Base-by-base conservation (phyloP, 148 eudicot species). In the Amaranthus palmeri region DNA sequence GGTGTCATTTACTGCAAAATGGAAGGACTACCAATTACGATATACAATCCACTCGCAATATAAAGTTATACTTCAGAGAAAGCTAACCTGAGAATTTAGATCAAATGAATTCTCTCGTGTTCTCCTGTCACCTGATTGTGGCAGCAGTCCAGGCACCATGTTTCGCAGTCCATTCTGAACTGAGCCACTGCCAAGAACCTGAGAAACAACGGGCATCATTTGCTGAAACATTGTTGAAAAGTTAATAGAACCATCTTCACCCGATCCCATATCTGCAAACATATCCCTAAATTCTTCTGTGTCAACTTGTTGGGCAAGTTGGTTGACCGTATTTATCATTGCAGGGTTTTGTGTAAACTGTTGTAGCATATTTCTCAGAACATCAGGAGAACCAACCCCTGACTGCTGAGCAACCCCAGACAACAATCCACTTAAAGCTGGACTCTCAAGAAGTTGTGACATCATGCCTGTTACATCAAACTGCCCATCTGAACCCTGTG, bases 171-270 rank as follows among this genome's bases (percentile, higher is more conserved):
- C 82, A 75, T 73, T 68, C 47, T n/a, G 69, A 56, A 71, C 57
- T 8, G 93, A 77, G 64, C 79, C 77, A 51, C 96, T 87, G 51
- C 96, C 85, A 48, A 95, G 84, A 71, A 92, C 97, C 73, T 88
- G 90, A 77, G 98, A 86, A 70, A 95, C 98, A 79, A 95, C 78
- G 56, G 98, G 98, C 98, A 95, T 88, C 98, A 91, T 91, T 81
- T 95, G 97, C 71, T 91, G 98, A 79, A 95, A 64, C 99, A 95
- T 89, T 45, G 90, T 84, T 45, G 96, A 85, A 64, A 92, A 76
- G 80, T 91, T 93, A 76, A 91, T 12, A 61, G 88, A 87, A 55
- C 92, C 96, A 71, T 83, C 91, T 59, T 71, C 86, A 48, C 88
- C 88, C 2, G 81, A 54, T 53, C 86, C 90, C 42, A 75, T 15